Evolutionary conservation across 2,329 filamentous ascomycete species (phyloP).

Genomic region (Aspergillus oerlinghausenensis): DNA sequence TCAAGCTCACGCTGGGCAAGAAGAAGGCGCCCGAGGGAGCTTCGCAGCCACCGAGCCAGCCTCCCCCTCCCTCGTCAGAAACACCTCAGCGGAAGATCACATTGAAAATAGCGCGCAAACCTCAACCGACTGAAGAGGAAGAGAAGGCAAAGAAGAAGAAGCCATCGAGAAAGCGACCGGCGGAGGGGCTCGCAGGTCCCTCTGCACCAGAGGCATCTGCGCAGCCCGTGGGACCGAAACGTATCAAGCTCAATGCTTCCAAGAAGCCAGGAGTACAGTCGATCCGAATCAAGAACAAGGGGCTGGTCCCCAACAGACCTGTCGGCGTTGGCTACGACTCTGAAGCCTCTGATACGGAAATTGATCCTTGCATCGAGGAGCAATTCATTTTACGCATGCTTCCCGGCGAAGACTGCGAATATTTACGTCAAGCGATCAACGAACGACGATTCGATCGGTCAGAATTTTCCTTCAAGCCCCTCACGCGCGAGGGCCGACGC

Average conservation of each 20-base stretch:
- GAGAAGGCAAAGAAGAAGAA: slow-evolving; percentile 34
- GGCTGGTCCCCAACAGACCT: slow-evolving; percentile 63
- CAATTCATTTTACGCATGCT: slow-evolving; percentile 86
- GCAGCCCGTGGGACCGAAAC: slow-evolving; percentile 30
- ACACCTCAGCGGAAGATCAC: slow-evolving; percentile 37
- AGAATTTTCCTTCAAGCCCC: slow-evolving; percentile 75
- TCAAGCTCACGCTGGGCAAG: slow-evolving; percentile 42
- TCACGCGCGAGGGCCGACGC: slow-evolving; percentile 64
- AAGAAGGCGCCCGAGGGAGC: slow-evolving; percentile 27
- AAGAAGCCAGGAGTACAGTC: slow-evolving; percentile 39
- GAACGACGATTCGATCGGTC: slow-evolving; percentile 75
- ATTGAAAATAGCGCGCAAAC: slow-evolving; percentile 36
- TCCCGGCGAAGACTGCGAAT: slow-evolving; percentile 80
- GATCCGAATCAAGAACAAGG: slow-evolving; percentile 61
- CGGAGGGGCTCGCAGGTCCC: slow-evolving; percentile 26
- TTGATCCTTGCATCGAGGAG: slow-evolving; percentile 82
- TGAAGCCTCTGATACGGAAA: slow-evolving; percentile 84
- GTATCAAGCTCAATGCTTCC: slow-evolving; percentile 36
- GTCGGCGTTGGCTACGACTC: slow-evolving; percentile 93
- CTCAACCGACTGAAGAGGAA: slow-evolving; percentile 13
- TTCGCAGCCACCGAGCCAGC: slow-evolving; percentile 14
- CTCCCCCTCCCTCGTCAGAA: slow-evolving; percentile 18
- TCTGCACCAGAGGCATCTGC: slow-evolving; percentile 12
- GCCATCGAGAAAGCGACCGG: slow-evolving; percentile 37
- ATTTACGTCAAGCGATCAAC: slow-evolving; percentile 69